phyloP scores from a whole-genome alignment of 257 asterid genomes.

The Przewalskia tangutica region DNA sequence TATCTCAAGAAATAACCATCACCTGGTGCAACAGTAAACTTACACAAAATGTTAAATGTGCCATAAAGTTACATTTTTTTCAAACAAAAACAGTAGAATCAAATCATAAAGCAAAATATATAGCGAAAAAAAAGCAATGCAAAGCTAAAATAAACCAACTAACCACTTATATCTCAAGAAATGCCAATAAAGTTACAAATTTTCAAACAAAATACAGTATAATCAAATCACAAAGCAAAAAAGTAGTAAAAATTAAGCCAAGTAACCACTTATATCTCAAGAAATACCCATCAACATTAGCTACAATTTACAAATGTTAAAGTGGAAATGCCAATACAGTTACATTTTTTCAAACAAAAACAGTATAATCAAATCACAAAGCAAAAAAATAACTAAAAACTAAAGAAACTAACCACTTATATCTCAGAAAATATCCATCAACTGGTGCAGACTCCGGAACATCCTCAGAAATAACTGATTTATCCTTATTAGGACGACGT shows the following conservation, averaged over 20 bases:
- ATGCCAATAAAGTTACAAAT: not conserved
- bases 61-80: not conserved
- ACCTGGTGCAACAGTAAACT: slow-evolving; percentile 17
- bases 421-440: slow-evolving; percentile 28
- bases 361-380: too few relatives aligned
- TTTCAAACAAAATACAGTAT: not conserved
- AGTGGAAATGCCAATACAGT: too few relatives aligned
- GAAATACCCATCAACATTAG: slow-evolving; percentile 27
- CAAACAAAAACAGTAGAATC: not conserved
- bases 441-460: slow-evolving; percentile 45
- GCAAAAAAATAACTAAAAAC: not conserved
- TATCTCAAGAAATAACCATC: slow-evolving; percentile 32
- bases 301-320: too few relatives aligned
- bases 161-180: slow-evolving; percentile 31
- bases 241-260: not conserved
- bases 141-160: not conserved
- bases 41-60: not conserved
- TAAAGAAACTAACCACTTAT: slow-evolving; percentile 13
- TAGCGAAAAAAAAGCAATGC: not conserved
- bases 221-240: not conserved
- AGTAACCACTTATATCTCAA: slow-evolving; percentile 37
- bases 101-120: not conserved
- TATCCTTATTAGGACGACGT: slow-evolving; percentile 35
- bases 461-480: slow-evolving; percentile 39
- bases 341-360: too few relatives aligned